Conservation (phyloP, 2,329 filamentous ascomycete genomes). For the Cytospora piceae region DNA sequence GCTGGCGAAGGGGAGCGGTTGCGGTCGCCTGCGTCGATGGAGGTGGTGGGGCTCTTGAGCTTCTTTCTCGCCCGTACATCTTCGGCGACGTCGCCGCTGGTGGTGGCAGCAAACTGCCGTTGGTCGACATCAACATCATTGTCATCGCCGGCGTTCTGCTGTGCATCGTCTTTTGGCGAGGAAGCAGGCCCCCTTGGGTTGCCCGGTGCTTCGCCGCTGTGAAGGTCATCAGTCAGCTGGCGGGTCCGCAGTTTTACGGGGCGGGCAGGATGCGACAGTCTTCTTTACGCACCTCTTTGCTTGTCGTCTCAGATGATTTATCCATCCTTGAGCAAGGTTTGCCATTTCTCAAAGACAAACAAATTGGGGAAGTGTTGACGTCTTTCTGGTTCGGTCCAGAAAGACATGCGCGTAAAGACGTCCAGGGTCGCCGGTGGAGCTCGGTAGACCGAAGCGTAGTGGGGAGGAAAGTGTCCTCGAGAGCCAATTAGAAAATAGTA, state of each 20-base stretch:
- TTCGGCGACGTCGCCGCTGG: not conserved
- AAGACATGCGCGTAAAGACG: too few species aligned
- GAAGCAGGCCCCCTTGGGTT: not conserved
- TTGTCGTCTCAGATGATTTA: constrained; percentile 11
- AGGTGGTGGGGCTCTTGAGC: constrained; percentile 15
- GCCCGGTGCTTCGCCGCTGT: not conserved
- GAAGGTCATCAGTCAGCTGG: not conserved
- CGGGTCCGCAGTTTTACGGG: too few species aligned
- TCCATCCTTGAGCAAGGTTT: constrained; percentile 7
- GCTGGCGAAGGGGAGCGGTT: constrained; percentile 10
- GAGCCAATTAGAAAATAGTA: too few species aligned
- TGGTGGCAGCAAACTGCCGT: not conserved
- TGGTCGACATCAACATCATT: not conserved
- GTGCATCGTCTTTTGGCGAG: not conserved
- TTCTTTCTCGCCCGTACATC: constrained; percentile 14
- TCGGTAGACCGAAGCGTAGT: too few species aligned
- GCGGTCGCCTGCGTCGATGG: constrained; percentile 10
- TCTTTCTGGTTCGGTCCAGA: too few species aligned
- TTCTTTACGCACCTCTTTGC: constrained; percentile 4
- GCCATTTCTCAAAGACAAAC: constrained; percentile 1
- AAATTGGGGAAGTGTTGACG: not conserved
- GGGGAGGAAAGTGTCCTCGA: too few species aligned
- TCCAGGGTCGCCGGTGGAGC: too few species aligned
- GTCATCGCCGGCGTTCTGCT: not conserved
- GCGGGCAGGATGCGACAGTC: not conserved